A percentile compares a stretch with the other conserved stretches of the same genome.
phyloP scores from a whole-genome alignment of 495 filamentous ascomycete genomes.

The Penicillium samsonianum region DNA sequence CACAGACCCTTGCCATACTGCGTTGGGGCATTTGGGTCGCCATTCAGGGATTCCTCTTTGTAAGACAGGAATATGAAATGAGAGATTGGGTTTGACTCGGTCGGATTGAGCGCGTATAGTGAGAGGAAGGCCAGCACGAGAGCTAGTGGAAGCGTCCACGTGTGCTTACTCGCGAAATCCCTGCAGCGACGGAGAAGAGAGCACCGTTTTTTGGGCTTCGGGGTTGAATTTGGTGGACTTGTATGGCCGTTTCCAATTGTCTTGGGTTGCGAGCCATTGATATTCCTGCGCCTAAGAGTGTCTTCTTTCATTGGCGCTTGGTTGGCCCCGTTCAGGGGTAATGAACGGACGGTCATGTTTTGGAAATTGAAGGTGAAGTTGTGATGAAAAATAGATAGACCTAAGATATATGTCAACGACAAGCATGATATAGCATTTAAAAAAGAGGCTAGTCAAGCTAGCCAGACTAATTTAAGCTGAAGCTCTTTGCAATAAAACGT shows the following conservation, averaged over 20 bases:
- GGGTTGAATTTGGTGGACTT: background rate
- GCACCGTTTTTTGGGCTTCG: constrained; percentile 37
- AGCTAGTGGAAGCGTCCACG: constrained; percentile 72
- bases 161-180: constrained; percentile 58
- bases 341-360: background rate
- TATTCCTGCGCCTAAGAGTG: background rate
- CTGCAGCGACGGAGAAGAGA: constrained; percentile 57
- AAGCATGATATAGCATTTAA: background rate
- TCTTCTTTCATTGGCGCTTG: background rate
- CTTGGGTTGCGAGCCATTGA: background rate
- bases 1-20: constrained; percentile 84
- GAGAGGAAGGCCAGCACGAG: constrained; percentile 58
- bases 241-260: background rate
- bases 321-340: background rate
- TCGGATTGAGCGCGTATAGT: constrained; percentile 71
- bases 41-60: constrained; percentile 45
- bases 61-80: constrained; percentile 88
- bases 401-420: background rate
- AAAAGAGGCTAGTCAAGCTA: background rate
- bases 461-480: background rate
- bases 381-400: background rate
- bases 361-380: background rate
- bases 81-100: constrained; percentile 70
- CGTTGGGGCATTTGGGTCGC: constrained; percentile 33
- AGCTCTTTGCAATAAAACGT: background rate